A percentile compares a stretch with the other conserved stretches of the same genome.
Conservation (phyloP, 2,329 filamentous ascomycete species). For the Xylaria multiplex region DNA sequence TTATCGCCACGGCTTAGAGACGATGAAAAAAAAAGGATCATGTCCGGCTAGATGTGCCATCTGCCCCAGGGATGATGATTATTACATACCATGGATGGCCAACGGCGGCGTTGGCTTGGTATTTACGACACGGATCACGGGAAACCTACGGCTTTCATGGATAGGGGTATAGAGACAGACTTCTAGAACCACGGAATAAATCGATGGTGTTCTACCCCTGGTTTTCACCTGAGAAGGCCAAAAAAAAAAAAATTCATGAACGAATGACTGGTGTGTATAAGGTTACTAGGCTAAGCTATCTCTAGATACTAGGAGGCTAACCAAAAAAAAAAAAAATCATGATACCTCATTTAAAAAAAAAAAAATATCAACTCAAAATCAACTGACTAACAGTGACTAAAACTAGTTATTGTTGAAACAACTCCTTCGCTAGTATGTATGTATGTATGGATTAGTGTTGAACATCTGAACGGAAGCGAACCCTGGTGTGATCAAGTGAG, state of each 20-base stretch:
- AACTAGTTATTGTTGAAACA: conserved; percentile 31
- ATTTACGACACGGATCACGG: conserved; percentile 28
- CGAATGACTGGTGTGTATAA: conserved; percentile 26
- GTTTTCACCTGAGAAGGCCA: not conserved
- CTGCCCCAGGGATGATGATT: conserved; percentile 38
- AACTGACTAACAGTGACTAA: not conserved
- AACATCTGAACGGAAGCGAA: conserved; percentile 10
- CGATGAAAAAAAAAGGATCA: not conserved
- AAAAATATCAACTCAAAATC: not conserved
- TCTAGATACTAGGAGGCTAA: conserved; percentile 19
- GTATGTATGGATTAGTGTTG: conserved; percentile 15
- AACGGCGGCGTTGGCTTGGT: conserved; percentile 26
- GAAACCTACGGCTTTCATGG: conserved; percentile 7
- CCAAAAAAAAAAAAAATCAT: conserved; percentile 9
- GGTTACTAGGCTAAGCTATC: conserved; percentile 30
- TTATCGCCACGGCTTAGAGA: not conserved
- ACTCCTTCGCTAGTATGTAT: not conserved
- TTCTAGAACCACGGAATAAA: not conserved
- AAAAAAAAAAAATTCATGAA: conserved; percentile 3
- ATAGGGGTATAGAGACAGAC: conserved; percentile 9
- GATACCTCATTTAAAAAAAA: conserved; percentile 16
- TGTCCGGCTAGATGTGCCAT: not conserved
- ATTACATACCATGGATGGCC: conserved; percentile 36
- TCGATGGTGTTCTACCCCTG: not conserved
- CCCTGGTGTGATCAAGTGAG: conserved; percentile 33